Conservation (phyloP, 2,329 filamentous ascomycete genomes). For the Penicillium crustosum region DNA sequence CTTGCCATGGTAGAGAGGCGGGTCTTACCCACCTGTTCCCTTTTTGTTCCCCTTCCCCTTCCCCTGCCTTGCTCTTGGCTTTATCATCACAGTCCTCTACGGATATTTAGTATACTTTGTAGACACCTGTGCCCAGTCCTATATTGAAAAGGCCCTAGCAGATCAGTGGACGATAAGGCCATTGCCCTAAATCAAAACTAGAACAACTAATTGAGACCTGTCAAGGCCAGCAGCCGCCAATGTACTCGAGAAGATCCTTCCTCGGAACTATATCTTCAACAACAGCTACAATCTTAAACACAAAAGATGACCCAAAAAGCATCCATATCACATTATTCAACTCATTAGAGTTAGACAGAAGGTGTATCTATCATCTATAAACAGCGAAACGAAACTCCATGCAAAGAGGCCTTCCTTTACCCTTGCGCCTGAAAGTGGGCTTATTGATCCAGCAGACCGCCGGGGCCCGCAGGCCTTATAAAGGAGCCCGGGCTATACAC, state of each 20-base stretch:
- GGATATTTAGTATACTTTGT: neutral
- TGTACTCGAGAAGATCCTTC: neutral
- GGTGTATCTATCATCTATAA: slow-evolving; percentile 27
- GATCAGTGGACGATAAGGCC: neutral
- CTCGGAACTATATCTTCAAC: neutral
- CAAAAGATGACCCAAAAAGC: slow-evolving; percentile 1
- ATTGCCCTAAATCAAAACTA: neutral
- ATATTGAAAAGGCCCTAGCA: neutral
- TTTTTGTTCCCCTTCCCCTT: too few relatives aligned
- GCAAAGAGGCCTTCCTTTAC: slow-evolving; percentile 17
- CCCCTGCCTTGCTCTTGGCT: neutral
- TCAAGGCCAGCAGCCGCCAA: neutral
- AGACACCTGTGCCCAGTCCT: neutral
- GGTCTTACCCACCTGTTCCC: neutral
- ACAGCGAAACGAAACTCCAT: slow-evolving; percentile 21
- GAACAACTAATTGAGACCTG: neutral
- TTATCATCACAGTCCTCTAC: neutral
- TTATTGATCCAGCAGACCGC: neutral
- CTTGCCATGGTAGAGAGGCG: neutral
- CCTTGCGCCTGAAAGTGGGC: slow-evolving; percentile 17
- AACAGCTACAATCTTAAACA: neutral
- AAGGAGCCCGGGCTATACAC: slow-evolving; percentile 11
- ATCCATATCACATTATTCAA: slow-evolving; percentile 25
- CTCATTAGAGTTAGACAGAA: slow-evolving; percentile 16
- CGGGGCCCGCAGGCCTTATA: slow-evolving; percentile 1